Percentiles rank a stretch among this genome's conserved stretches.
Conservation (phyloP, 768 basidiomycete genomes). For the Sporobolomyces pararoseus region DNA sequence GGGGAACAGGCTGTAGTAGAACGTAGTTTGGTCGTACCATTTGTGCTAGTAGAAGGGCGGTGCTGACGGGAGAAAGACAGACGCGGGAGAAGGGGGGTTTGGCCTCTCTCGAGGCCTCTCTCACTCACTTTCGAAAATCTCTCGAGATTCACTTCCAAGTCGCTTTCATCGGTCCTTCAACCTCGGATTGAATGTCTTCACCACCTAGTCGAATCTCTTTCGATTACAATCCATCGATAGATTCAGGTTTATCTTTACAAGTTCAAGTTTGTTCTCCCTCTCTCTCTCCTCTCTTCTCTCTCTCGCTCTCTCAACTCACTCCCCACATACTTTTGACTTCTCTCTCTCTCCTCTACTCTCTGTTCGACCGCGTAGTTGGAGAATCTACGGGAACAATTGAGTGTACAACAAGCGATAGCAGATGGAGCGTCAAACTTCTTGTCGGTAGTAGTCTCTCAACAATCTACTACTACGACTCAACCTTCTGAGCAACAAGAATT, state of each 20-base stretch:
- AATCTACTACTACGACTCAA: not conserved
- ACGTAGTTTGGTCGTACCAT: constrained; percentile 1
- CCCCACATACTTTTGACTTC: not conserved
- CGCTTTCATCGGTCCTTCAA: not conserved
- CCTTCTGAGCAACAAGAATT: not conserved
- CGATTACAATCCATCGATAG: not conserved
- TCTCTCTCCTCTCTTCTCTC: not conserved
- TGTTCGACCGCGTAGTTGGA: constrained; percentile 69
- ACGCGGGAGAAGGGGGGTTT: not conserved
- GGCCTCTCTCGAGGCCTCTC: not conserved
- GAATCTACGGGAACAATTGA: constrained; percentile 63
- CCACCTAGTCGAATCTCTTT: not conserved
- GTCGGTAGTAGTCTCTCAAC: constrained; percentile 39
- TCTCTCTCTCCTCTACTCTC: too few species aligned
- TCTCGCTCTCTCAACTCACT: not conserved
- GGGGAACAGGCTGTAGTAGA: not conserved
- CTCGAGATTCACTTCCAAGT: not conserved
- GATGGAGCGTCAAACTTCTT: constrained; percentile 88
- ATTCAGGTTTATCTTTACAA: not conserved
- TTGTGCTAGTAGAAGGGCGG: constrained; percentile 21
- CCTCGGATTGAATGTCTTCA: not conserved
- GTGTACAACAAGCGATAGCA: constrained; percentile 73
- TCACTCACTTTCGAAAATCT: not conserved
- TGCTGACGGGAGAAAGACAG: constrained; percentile 14
- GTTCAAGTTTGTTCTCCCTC: constrained; percentile 6